These are phyloP conservation scores for Dipodascopsis uninucleata DNA, from an alignment of 805 yeast genomes.

Conservation along the genomic window DNA sequence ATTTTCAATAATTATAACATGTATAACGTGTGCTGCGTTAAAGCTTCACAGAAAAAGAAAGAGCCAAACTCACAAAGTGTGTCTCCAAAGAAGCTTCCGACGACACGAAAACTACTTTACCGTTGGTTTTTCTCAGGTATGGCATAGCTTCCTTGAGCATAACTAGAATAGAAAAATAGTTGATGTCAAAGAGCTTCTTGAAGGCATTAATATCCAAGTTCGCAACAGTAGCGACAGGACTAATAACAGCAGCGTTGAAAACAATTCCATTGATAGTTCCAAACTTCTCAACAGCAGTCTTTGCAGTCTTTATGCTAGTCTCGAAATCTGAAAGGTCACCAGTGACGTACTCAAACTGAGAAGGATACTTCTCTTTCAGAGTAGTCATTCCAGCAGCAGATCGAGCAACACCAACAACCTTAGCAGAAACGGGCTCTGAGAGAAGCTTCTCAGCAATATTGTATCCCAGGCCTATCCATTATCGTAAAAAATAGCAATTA, in stretches of 20 bases:
- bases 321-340: conserved; percentile 53
- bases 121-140: conserved; percentile 51
- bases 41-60: no score
- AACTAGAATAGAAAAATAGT: conserved; percentile 69
- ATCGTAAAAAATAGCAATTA: not conserved
- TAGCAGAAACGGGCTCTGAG: conserved; percentile 35
- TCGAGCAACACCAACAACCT: conserved; percentile 72
- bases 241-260: conserved; percentile 73
- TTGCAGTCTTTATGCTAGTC: conserved; percentile 40
- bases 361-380: conserved; percentile 43
- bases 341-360: conserved; percentile 32
- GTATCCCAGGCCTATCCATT: conserved; percentile 65
- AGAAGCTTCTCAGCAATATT: conserved; percentile 59
- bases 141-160: conserved; percentile 49
- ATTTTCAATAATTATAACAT: no score
- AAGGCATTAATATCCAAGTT: conserved; percentile 55
- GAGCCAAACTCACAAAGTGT: conserved; percentile 16
- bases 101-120: conserved; percentile 70
- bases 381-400: conserved; percentile 47
- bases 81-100: conserved; percentile 61
- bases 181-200: conserved; percentile 66
- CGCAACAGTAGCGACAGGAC: conserved; percentile 60
- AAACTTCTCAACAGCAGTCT: conserved; percentile 43
- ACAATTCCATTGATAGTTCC: conserved; percentile 54
- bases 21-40: no score